phyloP scores from a whole-genome alignment of 2,329 filamentous ascomycete genomes.

The Venturiaceae sp. region DNA sequence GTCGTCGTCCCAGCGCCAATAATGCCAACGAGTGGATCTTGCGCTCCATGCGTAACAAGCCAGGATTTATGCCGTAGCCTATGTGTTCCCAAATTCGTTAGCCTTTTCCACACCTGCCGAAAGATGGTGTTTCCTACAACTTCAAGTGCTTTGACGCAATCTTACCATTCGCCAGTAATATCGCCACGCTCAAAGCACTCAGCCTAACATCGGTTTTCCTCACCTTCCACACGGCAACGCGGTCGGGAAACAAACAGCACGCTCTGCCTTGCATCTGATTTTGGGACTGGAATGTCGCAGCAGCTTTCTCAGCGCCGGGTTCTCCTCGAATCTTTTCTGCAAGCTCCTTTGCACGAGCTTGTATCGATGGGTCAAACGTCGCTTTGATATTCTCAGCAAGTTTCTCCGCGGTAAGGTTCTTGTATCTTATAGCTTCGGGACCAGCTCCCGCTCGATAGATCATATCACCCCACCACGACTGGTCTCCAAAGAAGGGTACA shows the following conservation, averaged over 20 bases:
- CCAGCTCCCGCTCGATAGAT: constrained; percentile 29
- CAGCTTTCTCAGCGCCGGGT: constrained; percentile 25
- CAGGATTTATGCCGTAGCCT: background rate
- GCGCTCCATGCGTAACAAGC: background rate
- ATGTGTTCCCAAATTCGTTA: background rate
- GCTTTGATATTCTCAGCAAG: constrained; percentile 26
- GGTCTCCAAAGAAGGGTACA: constrained; percentile 94
- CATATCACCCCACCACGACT: constrained; percentile 41
- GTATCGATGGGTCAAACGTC: constrained; percentile 24
- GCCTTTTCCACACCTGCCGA: background rate
- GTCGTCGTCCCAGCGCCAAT: background rate
- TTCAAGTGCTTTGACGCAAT: constrained; percentile 26
- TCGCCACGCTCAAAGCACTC: constrained; percentile 26
- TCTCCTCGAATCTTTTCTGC: constrained; percentile 27
- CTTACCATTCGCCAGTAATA: constrained; percentile 25
- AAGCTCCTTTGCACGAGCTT: constrained; percentile 25
- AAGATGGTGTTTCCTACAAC: constrained; percentile 17
- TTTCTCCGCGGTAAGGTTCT: constrained; percentile 28
- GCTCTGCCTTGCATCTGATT: constrained; percentile 26
- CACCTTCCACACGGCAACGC: constrained; percentile 27
- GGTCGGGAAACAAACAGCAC: constrained; percentile 21
- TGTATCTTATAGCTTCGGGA: constrained; percentile 27
- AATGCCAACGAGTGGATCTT: background rate
- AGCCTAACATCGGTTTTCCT: constrained; percentile 26
- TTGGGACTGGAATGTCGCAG: constrained; percentile 26